Evolutionary conservation across 169 alveolate species (phyloP), one percentile per base, ranked within the genome.

Genomic region (Cryptosporidium muris): DNA sequence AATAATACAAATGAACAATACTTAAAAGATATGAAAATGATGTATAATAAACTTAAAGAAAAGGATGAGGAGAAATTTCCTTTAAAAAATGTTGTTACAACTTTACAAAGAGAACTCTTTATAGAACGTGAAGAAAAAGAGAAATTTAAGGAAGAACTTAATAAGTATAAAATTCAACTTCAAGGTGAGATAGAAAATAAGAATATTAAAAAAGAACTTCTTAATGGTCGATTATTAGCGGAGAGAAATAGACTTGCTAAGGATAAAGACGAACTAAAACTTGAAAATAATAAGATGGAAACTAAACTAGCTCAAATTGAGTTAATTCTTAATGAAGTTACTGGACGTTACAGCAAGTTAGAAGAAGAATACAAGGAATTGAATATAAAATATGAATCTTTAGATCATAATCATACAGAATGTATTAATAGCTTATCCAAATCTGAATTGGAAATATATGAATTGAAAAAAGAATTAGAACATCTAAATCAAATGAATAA

Each of bases 401-500:
- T 74, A 7, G 85, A 74, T 60, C 85, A 74, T n/a, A 74, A 9
- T 9, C 85, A 74, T 74, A 74, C 85, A 4, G 38, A 38, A 54
- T 58, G 74, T 11, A 60, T 74, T 36, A 74, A 74, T 45, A 66
- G 60, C 25, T 48, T 74, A 2, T 74, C 85, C 9, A 74, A 74
- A 62, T 56, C 85, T 7, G 85, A 74, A 68, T 64, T 74, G 37
- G 74, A 74, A 42, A 43, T 74, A 48, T 74, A 74, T 54, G 85
- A 74, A 36, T 47, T 74, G 40, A 74, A 16, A 58, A 74, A 54
- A 60, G 85, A 74, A 43, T 36, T 56, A 5, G 85, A 74, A 58
- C 9, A 42, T 4, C 14, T 54, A 25, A 74, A 60, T 37, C 11
- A 42, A 2, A 60, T 43, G 9, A 37, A 49, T 36, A n/a, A 11